Percentiles rank a stretch among this genome's conserved stretches.
These are phyloP conservation scores for Arabidopsis lyrata DNA, from an alignment of 441 rosid genomes.

Conservation along the genomic window DNA sequence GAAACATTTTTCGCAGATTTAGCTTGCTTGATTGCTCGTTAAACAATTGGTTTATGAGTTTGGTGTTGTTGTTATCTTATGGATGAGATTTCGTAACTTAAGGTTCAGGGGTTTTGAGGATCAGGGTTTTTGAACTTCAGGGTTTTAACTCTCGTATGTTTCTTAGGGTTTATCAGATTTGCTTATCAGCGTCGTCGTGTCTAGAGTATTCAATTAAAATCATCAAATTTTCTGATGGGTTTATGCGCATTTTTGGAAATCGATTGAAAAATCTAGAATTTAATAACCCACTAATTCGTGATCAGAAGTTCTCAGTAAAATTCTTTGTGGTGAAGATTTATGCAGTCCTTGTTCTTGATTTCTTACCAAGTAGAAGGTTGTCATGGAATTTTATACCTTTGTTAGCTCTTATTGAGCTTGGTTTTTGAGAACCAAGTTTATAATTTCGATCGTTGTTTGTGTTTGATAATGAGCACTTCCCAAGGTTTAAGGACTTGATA, in stretches of 20 bases:
- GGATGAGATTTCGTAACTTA: background rate
- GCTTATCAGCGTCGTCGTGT: background rate
- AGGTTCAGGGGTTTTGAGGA: conserved; percentile 2
- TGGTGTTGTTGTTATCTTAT: conserved; percentile 6
- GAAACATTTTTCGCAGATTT: conserved; percentile 10
- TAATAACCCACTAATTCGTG: background rate
- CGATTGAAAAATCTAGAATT: background rate
- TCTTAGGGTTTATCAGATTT: conserved; percentile 10
- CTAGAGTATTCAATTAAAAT: background rate
- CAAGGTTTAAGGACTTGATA: background rate
- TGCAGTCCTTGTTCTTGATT: background rate
- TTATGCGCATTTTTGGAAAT: background rate
- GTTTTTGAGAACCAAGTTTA: background rate
- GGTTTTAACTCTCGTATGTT: background rate
- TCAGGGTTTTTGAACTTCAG: conserved; percentile 3
- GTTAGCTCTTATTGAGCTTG: conserved; percentile 8
- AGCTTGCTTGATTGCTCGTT: conserved; percentile 17
- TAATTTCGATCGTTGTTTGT: background rate
- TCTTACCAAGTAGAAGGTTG: background rate
- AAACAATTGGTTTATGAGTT: background rate
- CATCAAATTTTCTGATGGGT: background rate
- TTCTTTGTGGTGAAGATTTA: conserved; percentile 2
- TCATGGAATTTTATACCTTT: background rate
- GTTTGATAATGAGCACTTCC: background rate
- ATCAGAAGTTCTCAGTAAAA: background rate